Base-by-base conservation (phyloP, 345 rosid genomes). In the Rhodamnia rubescens region DNA sequence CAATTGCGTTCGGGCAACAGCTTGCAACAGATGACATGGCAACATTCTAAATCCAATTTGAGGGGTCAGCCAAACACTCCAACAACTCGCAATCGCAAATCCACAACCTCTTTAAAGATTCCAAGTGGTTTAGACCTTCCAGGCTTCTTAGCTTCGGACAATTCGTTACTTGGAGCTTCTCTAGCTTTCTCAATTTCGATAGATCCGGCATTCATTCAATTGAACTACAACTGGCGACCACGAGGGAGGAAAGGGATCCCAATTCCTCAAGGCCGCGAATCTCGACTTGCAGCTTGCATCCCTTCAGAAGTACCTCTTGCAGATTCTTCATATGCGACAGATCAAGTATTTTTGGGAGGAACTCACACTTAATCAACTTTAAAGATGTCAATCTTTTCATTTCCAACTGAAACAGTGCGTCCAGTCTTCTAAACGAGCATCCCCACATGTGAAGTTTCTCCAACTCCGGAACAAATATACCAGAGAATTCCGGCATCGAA, bases 221-320 rank as follows among this genome's bases (percentile, higher is more conserved):
- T 3, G 58, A 55, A 8, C 26, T 7, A 4, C 58, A 55, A 7
- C 20, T 4, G 2, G 0, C 1, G 18, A 15, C 58, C 26, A 0
- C 1, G 58, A 55, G 58, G 11, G 5, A 7, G 26, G 4, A 55
- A 55, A 55, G 58, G 11, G 26, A 55, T 55, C 58, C 58, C 58
- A 55, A 55, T 21, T 21, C 11, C 8, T 55, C 58, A 55, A 55
- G 58, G 58, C 58, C 58, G 11, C 11, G 26, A 55, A 55, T 55
- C 58, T 22, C n/a, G 0, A 55, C 58, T 21, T 21, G 22, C n/a
- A 22, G 8, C 58, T 22, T 55, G 58, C 58, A 55, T 1, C 0
- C 2, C 0, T 1, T 3, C 58, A 8, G n/a, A 1, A 8, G 0
- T 55, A 55, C n/a, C 5, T 3, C 2, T 22, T 2, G n/a, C n/a